Percentiles rank a stretch among this genome's conserved stretches.
These are phyloP conservation scores for Gentiana straminea DNA, from an alignment of 257 asterid genomes.

Conservation along the genomic window DNA sequence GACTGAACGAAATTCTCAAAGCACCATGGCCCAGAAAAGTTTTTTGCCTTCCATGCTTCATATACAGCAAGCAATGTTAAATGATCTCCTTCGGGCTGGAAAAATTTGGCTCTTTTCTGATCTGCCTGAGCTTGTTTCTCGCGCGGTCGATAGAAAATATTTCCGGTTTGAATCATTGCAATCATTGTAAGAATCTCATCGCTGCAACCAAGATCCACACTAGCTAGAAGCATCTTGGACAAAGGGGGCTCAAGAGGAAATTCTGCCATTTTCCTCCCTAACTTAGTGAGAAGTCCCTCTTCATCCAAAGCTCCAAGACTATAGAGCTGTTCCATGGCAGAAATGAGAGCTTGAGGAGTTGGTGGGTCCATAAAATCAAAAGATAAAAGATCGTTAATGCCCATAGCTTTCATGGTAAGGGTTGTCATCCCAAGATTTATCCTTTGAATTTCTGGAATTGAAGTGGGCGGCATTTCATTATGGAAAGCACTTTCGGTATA, in stretches of 20 bases:
- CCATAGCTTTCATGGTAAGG: slow-evolving; percentile 92
- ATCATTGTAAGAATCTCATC: slow-evolving; percentile 88
- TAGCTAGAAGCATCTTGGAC: slow-evolving; percentile 90
- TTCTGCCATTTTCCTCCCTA: slow-evolving; percentile 98
- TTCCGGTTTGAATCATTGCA: slow-evolving; percentile 92
- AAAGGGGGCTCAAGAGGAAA: slow-evolving; percentile 89
- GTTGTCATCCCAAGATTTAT: slow-evolving; percentile 82
- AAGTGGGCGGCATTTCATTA: slow-evolving; percentile 89
- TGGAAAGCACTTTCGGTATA: slow-evolving; percentile 94
- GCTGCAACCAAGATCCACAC: slow-evolving; percentile 86
- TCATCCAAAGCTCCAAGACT: slow-evolving; percentile 92
- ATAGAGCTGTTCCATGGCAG: slow-evolving; percentile 90
- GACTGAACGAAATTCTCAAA: slow-evolving; percentile 89
- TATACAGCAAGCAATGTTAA: slow-evolving; percentile 84
- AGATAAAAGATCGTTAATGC: slow-evolving; percentile 75
- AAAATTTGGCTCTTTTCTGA: slow-evolving; percentile 81
- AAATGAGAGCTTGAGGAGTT: slow-evolving; percentile 84
- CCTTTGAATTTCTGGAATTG: slow-evolving; percentile 91
- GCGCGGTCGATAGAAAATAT: slow-evolving; percentile 85
- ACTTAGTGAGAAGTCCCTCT: slow-evolving; percentile 85
- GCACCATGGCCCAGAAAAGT: slow-evolving; percentile 92
- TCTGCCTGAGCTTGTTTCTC: slow-evolving; percentile 97
- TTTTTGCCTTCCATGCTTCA: slow-evolving; percentile 93
- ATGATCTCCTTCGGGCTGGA: slow-evolving; percentile 93
- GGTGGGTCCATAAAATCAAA: slow-evolving; percentile 98